These are phyloP conservation scores for Leccinum fibrillosum DNA, from an alignment of 768 basidiomycete genomes.

Conservation along the genomic window DNA sequence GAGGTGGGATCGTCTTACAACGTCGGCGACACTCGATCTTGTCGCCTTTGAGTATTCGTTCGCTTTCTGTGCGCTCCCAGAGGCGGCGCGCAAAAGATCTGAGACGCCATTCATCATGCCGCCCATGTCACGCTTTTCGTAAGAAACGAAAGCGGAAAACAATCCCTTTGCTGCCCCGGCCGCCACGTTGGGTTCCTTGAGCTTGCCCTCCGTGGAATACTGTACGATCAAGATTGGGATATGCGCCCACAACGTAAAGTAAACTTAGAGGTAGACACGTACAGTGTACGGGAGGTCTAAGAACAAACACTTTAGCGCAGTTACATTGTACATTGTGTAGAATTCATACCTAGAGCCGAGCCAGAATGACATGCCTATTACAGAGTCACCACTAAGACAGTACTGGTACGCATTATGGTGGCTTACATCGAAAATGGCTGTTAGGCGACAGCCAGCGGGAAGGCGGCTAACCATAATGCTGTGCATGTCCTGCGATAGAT, in stretches of 20 bases:
- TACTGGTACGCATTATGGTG: background rate
- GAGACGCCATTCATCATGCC: slow-evolving; percentile 74
- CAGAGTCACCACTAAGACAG: background rate
- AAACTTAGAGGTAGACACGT: slow-evolving; percentile 14
- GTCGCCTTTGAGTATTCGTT: slow-evolving; percentile 57
- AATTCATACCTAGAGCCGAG: slow-evolving; percentile 65
- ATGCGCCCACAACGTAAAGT: background rate
- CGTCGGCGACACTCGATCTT: slow-evolving; percentile 81
- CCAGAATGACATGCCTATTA: slow-evolving; percentile 85
- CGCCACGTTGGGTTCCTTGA: slow-evolving; percentile 91
- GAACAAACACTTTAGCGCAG: background rate
- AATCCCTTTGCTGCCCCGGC: slow-evolving; percentile 87
- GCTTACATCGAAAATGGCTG: slow-evolving; percentile 74
- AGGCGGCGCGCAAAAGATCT: slow-evolving; percentile 71
- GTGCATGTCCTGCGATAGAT: slow-evolving; percentile 57
- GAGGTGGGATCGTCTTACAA: slow-evolving; percentile 45
- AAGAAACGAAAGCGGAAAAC: slow-evolving; percentile 72
- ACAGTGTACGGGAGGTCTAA: slow-evolving; percentile 70
- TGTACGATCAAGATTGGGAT: slow-evolving; percentile 23
- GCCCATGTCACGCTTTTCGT: slow-evolving; percentile 74
- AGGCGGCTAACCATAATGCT: slow-evolving; percentile 75
- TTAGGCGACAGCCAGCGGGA: slow-evolving; percentile 85
- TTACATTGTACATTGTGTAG: background rate
- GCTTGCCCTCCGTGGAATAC: slow-evolving; percentile 94
- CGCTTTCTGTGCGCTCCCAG: slow-evolving; percentile 63